These are phyloP conservation scores for Martiniozyma abietophila DNA, from an alignment of 805 yeast species.

Conservation along the genomic window DNA sequence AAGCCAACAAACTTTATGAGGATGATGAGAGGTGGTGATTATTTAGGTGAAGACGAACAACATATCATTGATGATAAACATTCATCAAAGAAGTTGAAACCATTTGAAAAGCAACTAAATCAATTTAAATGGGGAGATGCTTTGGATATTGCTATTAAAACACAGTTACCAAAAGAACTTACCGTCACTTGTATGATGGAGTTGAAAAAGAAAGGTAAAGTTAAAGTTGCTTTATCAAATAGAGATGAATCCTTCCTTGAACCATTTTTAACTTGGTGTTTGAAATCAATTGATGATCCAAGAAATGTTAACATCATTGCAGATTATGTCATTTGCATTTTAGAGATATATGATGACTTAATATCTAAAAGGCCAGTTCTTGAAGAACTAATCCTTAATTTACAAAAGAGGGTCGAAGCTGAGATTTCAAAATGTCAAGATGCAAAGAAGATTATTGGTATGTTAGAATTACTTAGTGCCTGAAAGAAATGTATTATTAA, in stretches of 20 bases:
- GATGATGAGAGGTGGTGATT: constrained; percentile 87
- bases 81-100: constrained; percentile 55
- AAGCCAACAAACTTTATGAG: constrained; percentile 62
- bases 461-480: constrained; percentile 75
- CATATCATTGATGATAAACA: constrained; percentile 52
- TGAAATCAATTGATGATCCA: constrained; percentile 67
- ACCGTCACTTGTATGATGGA: constrained; percentile 81
- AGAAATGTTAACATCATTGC: constrained; percentile 55
- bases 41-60: constrained; percentile 83
- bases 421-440: constrained; percentile 79
- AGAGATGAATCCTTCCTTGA: constrained; percentile 77
- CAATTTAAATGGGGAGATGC: constrained; percentile 93
- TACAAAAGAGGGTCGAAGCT: constrained; percentile 49
- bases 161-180: constrained; percentile 58
- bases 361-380: constrained; percentile 69
- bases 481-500: too few relatives aligned
- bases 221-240: constrained; percentile 66
- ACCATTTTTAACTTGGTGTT: constrained; percentile 80
- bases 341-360: constrained; percentile 68
- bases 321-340: constrained; percentile 57
- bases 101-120: constrained; percentile 75
- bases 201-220: constrained; percentile 80
- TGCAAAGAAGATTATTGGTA: constrained; percentile 85
- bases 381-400: constrained; percentile 56
- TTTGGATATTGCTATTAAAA: constrained; percentile 71